These are phyloP conservation scores for Eremothecium cymbalariae DNA, from an alignment of 1,139 yeast species.

Conservation along the genomic window DNA sequence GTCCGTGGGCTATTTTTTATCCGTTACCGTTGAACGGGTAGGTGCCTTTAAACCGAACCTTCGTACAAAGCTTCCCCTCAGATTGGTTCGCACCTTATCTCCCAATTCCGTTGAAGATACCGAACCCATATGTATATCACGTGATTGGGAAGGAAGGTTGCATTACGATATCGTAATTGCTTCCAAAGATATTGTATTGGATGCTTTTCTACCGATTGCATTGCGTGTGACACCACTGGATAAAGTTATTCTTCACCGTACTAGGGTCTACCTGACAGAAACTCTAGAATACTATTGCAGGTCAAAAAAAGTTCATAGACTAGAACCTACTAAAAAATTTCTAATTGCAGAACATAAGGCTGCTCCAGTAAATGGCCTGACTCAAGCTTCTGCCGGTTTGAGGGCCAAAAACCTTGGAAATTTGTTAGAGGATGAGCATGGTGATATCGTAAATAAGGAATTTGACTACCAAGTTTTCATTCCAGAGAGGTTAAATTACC, in stretches of 20 bases:
- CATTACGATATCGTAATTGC: conserved; percentile 85
- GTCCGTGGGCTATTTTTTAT: conserved; percentile 57
- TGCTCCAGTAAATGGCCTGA: conserved; percentile 30
- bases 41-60: conserved; percentile 83
- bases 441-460: conserved; percentile 46
- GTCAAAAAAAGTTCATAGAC: conserved; percentile 77
- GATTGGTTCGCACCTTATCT: conserved; percentile 65
- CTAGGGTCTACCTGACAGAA: conserved; percentile 78
- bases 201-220: conserved; percentile 75
- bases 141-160: conserved; percentile 91
- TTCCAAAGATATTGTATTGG: conserved; percentile 77
- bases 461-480: conserved; percentile 77
- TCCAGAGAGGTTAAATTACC: conserved; percentile 52
- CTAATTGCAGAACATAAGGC: conserved; percentile 76
- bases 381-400: conserved; percentile 28
- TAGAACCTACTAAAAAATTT: conserved; percentile 81
- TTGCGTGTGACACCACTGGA: conserved; percentile 80
- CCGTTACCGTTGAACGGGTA: conserved; percentile 59
- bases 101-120: conserved; percentile 76
- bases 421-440: conserved; percentile 33
- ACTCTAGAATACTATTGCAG: conserved; percentile 83
- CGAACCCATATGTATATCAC: conserved; percentile 83
- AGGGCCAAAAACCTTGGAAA: conserved; percentile 37
- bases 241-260: conserved; percentile 77
- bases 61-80: conserved; percentile 53